Evolutionary conservation across 495 filamentous ascomycete species (phyloP).

Genomic region (Penicillium fimorum): DNA sequence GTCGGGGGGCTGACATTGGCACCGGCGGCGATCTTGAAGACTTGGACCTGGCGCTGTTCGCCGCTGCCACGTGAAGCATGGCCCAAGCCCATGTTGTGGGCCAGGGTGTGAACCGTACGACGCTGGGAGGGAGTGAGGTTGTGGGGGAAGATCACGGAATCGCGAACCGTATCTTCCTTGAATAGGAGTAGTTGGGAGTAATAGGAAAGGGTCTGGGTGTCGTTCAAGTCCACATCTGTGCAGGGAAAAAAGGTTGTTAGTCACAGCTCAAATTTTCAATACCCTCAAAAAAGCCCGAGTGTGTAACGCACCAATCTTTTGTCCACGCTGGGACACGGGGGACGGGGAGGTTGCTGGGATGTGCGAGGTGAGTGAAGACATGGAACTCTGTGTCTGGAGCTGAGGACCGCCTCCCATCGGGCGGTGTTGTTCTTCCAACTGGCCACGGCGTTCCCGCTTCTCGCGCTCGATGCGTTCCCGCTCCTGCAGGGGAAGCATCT

Average conservation of each 20-base stretch:
- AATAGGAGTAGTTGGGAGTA: conserved; percentile 89
- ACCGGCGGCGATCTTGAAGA: conserved; percentile 67
- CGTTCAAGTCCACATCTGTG: conserved; percentile 84
- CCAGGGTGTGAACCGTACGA: conserved; percentile 86
- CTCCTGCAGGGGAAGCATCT: conserved; percentile 94
- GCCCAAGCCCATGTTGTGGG: conserved; percentile 89
- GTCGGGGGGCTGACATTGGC: conserved; percentile 64
- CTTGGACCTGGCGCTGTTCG: conserved; percentile 82
- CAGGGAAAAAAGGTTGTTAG: conserved; percentile 24
- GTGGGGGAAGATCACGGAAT: conserved; percentile 78
- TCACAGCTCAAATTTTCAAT: conserved; percentile 11
- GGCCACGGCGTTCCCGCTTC: conserved; percentile 93
- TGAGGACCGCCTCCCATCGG: conserved; percentile 57
- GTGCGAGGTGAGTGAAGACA: conserved; percentile 75
- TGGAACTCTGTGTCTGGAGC: conserved; percentile 78
- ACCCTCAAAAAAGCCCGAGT: not conserved
- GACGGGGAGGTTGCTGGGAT: conserved; percentile 71
- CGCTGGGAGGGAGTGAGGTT: conserved; percentile 79
- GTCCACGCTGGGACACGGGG: conserved; percentile 59
- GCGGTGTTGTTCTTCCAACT: conserved; percentile 94
- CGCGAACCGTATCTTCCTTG: conserved; percentile 72
- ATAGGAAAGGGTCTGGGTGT: conserved; percentile 79
- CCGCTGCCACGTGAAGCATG: conserved; percentile 86
- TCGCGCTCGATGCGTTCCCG: conserved; percentile 95
- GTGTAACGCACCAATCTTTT: conserved; percentile 58